These are phyloP conservation scores for Polyplosphaeria fusca DNA, from an alignment of 495 filamentous ascomycete species.

Conservation along the genomic window DNA sequence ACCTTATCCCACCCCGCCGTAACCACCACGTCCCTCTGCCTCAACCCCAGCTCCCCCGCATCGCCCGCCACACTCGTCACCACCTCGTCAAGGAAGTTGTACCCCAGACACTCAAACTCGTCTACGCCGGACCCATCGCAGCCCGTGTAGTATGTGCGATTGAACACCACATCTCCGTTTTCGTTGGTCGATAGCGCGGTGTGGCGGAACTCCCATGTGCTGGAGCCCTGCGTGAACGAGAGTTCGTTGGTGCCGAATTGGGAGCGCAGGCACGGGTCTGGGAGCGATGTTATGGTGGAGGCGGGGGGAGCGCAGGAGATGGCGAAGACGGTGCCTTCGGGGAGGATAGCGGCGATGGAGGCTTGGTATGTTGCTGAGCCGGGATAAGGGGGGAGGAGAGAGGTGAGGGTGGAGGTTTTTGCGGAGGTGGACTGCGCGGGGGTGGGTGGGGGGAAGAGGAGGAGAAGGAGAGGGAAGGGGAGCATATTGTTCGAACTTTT, in stretches of 20 bases:
- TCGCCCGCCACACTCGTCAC: too few species aligned
- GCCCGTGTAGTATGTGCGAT: too few species aligned
- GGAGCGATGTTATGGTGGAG: neutral
- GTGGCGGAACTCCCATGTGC: too few species aligned
- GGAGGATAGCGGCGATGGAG: neutral
- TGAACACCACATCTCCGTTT: too few species aligned
- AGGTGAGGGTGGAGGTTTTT: neutral
- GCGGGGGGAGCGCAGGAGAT: neutral
- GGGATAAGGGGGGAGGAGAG: neutral
- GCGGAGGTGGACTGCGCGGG: neutral
- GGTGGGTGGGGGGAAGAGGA: neutral
- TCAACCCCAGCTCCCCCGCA: too few species aligned
- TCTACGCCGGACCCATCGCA: too few species aligned
- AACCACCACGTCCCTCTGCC: neutral
- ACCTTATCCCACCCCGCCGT: neutral
- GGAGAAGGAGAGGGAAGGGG: neutral
- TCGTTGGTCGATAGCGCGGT: too few species aligned
- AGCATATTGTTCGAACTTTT: too few species aligned
- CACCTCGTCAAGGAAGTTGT: too few species aligned
- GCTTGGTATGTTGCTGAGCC: neutral
- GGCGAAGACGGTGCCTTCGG: neutral
- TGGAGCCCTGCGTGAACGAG: neutral
- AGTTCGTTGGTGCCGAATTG: neutral
- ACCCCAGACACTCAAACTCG: too few species aligned
- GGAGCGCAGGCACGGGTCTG: neutral